These are phyloP conservation scores for Tulasnella sp. DNA, from an alignment of 768 basidiomycete species.

Conservation along the genomic window DNA sequence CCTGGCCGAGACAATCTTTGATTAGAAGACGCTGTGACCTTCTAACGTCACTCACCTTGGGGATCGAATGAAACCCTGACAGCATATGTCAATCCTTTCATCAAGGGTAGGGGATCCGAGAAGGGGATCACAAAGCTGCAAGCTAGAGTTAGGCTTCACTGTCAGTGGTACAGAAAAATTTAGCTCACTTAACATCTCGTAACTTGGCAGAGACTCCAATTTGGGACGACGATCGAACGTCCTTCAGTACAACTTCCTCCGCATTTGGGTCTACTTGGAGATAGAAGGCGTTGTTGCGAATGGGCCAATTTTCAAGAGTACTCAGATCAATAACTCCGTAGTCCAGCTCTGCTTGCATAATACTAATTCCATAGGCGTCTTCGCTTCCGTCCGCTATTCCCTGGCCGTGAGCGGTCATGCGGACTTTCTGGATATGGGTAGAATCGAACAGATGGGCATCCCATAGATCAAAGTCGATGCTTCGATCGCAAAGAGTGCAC, in stretches of 20 bases:
- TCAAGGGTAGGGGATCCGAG: background rate
- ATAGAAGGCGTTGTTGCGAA: background rate
- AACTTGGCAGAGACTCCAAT: background rate
- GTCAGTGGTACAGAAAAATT: no score
- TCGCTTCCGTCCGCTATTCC: background rate
- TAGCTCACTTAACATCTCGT: background rate
- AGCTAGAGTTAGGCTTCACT: no score
- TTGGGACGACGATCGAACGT: background rate
- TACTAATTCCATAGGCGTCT: background rate
- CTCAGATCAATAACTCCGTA: conserved; percentile 9
- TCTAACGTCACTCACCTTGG: background rate
- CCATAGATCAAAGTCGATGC: background rate
- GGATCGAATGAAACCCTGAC: conserved; percentile 10
- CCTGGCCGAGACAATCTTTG: background rate
- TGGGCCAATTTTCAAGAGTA: background rate
- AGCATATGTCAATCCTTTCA: background rate
- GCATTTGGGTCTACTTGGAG: background rate
- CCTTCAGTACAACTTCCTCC: background rate
- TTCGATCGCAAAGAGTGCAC: background rate
- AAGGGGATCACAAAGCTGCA: background rate
- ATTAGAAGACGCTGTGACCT: no score
- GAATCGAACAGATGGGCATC: background rate
- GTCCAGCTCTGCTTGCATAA: background rate
- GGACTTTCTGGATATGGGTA: background rate
- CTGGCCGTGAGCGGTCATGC: background rate